phyloP scores from a whole-genome alignment of 352 stramenopile genomes.

The Phytopythium vexans region DNA sequence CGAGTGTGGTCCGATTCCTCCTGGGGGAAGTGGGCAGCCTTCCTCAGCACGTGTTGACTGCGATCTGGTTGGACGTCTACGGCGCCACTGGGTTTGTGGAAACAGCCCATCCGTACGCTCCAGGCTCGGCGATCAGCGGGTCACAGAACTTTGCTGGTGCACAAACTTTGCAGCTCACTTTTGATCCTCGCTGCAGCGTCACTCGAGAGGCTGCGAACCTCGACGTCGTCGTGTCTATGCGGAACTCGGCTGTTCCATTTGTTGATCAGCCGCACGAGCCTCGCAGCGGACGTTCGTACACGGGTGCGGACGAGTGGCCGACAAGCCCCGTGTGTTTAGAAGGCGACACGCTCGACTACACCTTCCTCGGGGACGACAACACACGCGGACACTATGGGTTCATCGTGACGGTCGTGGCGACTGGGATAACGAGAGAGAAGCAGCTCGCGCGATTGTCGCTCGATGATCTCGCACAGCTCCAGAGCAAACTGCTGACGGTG shows the following conservation, averaged over 20 bases:
- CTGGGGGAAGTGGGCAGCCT: constrained; percentile 43
- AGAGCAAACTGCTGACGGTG: constrained; percentile 19
- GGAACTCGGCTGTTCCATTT: constrained; percentile 7
- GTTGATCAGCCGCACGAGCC: constrained; percentile 11
- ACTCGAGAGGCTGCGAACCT: constrained; percentile 14
- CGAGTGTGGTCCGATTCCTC: constrained; percentile 53
- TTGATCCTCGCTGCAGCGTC: constrained; percentile 63
- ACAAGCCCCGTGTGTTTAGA: constrained; percentile 45
- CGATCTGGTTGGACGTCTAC: constrained; percentile 82
- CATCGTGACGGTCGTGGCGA: constrained; percentile 48
- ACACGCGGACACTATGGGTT: constrained; percentile 52
- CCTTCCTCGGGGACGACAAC: constrained; percentile 59
- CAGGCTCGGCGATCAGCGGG: constrained; percentile 21
- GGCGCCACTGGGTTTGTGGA: constrained; percentile 59
- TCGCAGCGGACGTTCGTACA: constrained; percentile 29
- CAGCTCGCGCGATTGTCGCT: constrained; percentile 49
- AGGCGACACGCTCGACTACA: constrained; percentile 60
- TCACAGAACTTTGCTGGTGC: constrained; percentile 48
- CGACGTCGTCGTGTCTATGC: constrained; percentile 18
- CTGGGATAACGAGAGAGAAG: constrained; percentile 59
- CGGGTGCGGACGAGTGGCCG: constrained; percentile 44
- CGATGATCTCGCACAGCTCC: constrained; percentile 33
- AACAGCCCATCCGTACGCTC: constrained; percentile 55
- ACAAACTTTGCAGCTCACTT: constrained; percentile 53
- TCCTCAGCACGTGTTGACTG: constrained; percentile 48